Evolutionary conservation across 2,329 filamentous ascomycete genomes (phyloP), one percentile per base, ranked within the genome.

Genomic region (Dactylonectria estremocensis): DNA sequence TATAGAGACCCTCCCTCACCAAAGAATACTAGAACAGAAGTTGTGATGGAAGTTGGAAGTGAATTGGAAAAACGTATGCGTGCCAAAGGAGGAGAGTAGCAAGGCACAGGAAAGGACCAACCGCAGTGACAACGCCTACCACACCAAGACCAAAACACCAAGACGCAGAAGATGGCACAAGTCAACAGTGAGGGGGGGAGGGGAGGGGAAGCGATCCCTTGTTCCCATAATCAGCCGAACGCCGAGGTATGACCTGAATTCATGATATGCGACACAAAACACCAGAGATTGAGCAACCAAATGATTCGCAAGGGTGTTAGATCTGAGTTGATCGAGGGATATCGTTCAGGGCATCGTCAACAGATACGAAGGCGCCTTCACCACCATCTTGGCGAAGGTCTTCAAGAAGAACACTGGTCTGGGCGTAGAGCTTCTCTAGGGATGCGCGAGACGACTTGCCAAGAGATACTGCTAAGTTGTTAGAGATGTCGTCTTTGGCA

Each of bases 391-490:
- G 89, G 53, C 92, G 89, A 14, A 97, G 86, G 63, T 95, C 92
- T 66, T 95, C 92, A n/a, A 98, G 87, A 14, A 98, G 84, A 1
- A 94, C 93, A 70, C 91, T 92, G 1, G 95, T 97, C 82, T 98
- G 95, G 67, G 95, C 93, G 77, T 93, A 95, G 6, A 98, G 80
- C 67, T 90, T 92, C 80, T 98, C 95, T 33, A 99, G 82, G 1
- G 95, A 93, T 2, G 96, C 93, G 5, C 92, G 91, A 3, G 94
- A 95, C 0, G 94, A 95, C 82, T 97, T 97, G 56, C 96, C 96
- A 3, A 98, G 86, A 1, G 94, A 97, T 48, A 94, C 95, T 98
- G 58, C 45, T 43, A 22, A 5, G 6, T 43, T 13, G 61, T 78
- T 74, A 77, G 76, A 20, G 24, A 28, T 8, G n/a, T 8, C 31